A percentile compares a stretch with the other conserved stretches of the same genome.
Conservation (phyloP, 305 asterid genomes). For the Solanum hybrid region DNA sequence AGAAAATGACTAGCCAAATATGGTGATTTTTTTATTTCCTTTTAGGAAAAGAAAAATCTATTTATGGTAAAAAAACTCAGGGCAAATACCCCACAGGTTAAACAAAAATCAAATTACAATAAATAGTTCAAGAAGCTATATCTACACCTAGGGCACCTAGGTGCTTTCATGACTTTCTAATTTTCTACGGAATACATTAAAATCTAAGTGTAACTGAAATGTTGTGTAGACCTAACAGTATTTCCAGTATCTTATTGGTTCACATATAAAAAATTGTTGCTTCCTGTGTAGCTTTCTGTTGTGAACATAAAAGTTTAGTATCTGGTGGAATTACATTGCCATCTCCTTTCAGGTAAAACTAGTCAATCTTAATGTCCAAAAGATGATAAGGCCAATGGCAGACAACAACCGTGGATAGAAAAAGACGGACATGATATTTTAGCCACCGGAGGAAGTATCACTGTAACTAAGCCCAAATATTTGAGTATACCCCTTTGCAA, state of each 20-base stretch:
- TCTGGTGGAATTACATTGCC: background rate
- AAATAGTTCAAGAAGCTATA: background rate
- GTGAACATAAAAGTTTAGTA: background rate
- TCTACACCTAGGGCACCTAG: background rate
- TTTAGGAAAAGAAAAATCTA: background rate
- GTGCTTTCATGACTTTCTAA: background rate
- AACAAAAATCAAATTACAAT: background rate
- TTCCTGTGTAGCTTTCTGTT: background rate
- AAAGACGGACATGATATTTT: background rate
- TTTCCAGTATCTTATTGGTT: conserved; percentile 1
- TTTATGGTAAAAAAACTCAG: background rate
- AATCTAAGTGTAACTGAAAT: background rate
- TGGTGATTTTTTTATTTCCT: background rate
- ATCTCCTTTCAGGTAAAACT: conserved; percentile 8
- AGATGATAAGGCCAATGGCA: background rate
- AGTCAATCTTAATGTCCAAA: background rate
- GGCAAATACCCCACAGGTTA: background rate
- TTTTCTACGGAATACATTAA: background rate
- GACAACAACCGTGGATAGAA: background rate
- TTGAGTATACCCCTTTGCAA: background rate
- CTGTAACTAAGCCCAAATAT: background rate
- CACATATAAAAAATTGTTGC: background rate
- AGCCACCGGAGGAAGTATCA: background rate
- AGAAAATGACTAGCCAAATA: background rate
- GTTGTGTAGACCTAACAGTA: background rate